A percentile compares a stretch with the other conserved stretches of the same genome.
phyloP scores from a whole-genome alignment of 2,329 filamentous ascomycete species.

The Colletotrichum filicis region DNA sequence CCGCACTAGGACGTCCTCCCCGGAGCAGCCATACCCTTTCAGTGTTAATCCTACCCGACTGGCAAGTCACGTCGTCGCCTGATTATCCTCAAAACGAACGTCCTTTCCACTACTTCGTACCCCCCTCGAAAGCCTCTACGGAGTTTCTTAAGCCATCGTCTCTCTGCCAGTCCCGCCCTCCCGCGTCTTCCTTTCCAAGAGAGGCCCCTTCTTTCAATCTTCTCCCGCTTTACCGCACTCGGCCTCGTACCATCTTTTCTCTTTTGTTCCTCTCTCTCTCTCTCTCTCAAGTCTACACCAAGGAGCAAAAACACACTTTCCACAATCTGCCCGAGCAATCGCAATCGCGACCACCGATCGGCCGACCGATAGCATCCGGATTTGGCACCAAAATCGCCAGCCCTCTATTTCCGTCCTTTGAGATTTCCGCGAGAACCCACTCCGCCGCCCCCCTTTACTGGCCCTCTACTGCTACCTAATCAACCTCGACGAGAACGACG shows the following conservation, averaged over 20 bases:
- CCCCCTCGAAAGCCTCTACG: too few species aligned
- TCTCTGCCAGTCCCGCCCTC: too few species aligned
- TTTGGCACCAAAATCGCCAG: conserved; percentile 16
- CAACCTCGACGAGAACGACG: neutral
- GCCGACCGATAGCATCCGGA: conserved; percentile 5
- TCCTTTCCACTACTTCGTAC: neutral
- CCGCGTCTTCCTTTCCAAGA: neutral
- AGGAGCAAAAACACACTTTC: neutral
- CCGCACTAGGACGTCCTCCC: conserved; percentile 26
- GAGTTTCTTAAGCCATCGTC: too few species aligned
- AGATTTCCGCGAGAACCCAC: conserved; percentile 12
- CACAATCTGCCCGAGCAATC: neutral
- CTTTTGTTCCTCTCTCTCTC: neutral
- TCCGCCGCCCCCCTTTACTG: conserved; percentile 6
- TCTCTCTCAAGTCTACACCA: neutral
- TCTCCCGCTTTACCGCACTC: conserved; percentile 24
- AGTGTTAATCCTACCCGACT: conserved; percentile 28
- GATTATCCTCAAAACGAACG: conserved; percentile 30
- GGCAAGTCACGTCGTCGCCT: conserved; percentile 18
- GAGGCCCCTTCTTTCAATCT: neutral
- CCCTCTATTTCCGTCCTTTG: neutral
- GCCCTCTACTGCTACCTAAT: neutral
- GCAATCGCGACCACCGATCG: neutral
- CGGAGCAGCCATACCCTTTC: conserved; percentile 33
- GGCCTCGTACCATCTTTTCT: neutral